Percentiles rank a stretch among this genome's conserved stretches.
Evolutionary conservation across 176 grass and related monocot genomes (phyloP).

Genomic region (Zoysia japonica): DNA sequence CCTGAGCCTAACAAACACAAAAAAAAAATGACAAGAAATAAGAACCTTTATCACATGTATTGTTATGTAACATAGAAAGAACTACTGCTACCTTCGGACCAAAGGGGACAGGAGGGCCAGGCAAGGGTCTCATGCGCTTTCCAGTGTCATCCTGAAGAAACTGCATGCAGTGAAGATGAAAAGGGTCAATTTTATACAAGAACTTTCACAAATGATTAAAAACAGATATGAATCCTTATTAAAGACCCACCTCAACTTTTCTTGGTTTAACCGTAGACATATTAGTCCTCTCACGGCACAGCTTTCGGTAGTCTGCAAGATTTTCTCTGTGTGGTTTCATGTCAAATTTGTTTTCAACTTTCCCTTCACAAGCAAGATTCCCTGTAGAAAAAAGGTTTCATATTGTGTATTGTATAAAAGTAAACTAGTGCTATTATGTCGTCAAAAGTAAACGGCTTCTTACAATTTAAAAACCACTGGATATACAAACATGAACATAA

Average conservation of each 20-base stretch:
- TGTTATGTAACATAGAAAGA: neutral
- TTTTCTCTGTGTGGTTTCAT: constrained; percentile 91
- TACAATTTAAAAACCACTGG: too few relatives aligned
- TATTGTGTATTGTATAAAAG: too few relatives aligned
- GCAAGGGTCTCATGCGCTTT: constrained; percentile 76
- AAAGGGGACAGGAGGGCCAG: constrained; percentile 55
- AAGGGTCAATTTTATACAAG: constrained; percentile 7
- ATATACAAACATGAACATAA: too few relatives aligned
- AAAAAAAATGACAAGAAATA: neutral
- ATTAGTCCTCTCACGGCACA: constrained; percentile 79
- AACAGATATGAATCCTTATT: neutral
- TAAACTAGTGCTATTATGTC: too few relatives aligned
- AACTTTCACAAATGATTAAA: neutral
- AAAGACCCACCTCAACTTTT: constrained; percentile 61
- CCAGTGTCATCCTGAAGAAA: constrained; percentile 73
- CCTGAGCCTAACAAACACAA: constrained; percentile 29
- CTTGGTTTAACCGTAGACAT: constrained; percentile 72
- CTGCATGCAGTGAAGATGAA: constrained; percentile 39
- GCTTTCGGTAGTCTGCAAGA: constrained; percentile 76
- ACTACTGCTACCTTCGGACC: constrained; percentile 49
- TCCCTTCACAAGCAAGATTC: constrained; percentile 73
- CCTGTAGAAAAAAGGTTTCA: constrained; percentile 27
- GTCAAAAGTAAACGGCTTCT: too few relatives aligned
- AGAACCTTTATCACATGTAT: too few relatives aligned
- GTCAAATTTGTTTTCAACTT: constrained; percentile 88